Evolutionary conservation across 352 stramenopile genomes (phyloP), one percentile per base, ranked within the genome.

Genomic region (Sclerospora graminicola): DNA sequence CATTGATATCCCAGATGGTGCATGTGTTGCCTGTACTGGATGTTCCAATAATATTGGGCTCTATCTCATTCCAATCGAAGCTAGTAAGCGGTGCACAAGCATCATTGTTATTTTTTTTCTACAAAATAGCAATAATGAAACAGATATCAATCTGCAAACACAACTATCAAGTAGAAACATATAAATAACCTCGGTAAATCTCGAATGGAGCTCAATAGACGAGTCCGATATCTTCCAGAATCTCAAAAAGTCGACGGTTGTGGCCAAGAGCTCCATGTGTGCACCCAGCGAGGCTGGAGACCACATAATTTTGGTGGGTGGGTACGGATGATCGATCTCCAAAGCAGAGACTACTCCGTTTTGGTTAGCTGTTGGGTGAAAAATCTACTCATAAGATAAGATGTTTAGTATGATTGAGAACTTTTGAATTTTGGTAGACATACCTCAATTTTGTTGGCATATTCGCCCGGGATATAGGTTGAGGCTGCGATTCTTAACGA

Each of bases 1-100:
- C 89, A 29, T 90, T 92, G 32, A 99, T 66, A 54, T 99, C 96
- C 95, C 95, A 99, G 46, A 99, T 98, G 10, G 95, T 99, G 70
- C 95, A 98, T 4, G 95, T 98, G 8, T 89, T 99, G 47, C 98
- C 95, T 48, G 98, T 98, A 37, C 76, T 96, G 3, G 80, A 96
- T 6, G 96, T 99, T 13, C 93, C 94, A 20, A 99, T 86, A 30
- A 98, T 91, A 29, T 74, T 94, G 0, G 93, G 82, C 56, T 99
- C 95, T 14, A 82, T 57, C 38, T 98, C 89, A 66, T 97, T 99
- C 96, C 96, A 99, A 65, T 99, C 96, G 57, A 98, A 98, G 13
- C 86, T 97, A 23, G 96, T 99, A 11, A 99, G 66, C 3, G 96
- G 96, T 16, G 94, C 88, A 53, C 93, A 98, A 35, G 96, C 53